Evolutionary conservation across 768 basidiomycete genomes (phyloP), one percentile per base, ranked within the genome.

Genomic region (Mycena belliarum): DNA sequence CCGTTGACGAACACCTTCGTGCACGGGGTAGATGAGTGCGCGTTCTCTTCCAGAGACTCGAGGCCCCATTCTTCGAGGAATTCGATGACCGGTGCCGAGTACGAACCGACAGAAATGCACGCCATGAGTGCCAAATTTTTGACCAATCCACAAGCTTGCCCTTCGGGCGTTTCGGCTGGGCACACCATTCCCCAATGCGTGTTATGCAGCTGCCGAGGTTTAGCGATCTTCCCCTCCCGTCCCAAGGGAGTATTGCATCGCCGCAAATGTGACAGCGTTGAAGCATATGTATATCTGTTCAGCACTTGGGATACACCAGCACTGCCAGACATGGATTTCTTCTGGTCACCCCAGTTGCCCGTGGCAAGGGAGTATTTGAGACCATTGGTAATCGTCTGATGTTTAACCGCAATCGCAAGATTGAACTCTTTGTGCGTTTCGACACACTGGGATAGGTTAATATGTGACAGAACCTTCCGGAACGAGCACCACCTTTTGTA

Each of bases 131-230:
- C 93, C 55, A 99, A 76, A 74, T 99, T 98, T 79, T 99, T 98
- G 75, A 98, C 97, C 42, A 98, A 84, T 75, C 97, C 97, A 75
- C 97, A 99, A 59, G 97, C 97, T 72, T 98, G 97, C 44, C 97
- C 97, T 85, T 99, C 97, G 1, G 97, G 97, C 4, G 97, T 99
- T 73, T 99, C 97, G 37, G 97, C 97, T 41, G 97, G 97, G 69
- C 97, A 99, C 20, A 99, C 97, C 97, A 99, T 98, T 35, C 97
- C 97, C 97, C 97, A 99, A 67, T 99, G 97, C 1, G 97, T 98
- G 68, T 99, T 99, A 73, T 99, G 97, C 53, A 99, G 79, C 67
- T 99, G 97, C 66, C 97, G 97, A 55, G 97, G 97, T 71, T 98
- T 98, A 44, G 97, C 97, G 58, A 98, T 98, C 76, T 99, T 99